Conservation (phyloP, 371 early-diverging fungal species). For the Chytridium lagenaria region DNA sequence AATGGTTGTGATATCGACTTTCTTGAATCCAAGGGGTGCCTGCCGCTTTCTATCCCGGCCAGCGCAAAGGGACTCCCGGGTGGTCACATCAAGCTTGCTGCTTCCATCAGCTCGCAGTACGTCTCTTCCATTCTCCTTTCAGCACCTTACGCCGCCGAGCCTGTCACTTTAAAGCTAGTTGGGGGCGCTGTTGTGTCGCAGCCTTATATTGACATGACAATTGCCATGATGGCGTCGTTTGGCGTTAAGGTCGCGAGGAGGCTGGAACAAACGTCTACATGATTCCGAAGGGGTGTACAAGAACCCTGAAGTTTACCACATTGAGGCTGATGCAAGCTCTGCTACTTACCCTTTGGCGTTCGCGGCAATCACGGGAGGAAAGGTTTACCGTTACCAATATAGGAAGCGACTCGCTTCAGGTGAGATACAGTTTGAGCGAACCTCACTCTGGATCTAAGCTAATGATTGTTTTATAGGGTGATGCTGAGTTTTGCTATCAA, state of each 20-base stretch:
- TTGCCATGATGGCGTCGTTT: slow-evolving; percentile 95
- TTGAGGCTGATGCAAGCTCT: slow-evolving; percentile 96
- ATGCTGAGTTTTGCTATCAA: slow-evolving; percentile 87
- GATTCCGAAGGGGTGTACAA: slow-evolving; percentile 77
- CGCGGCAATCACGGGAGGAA: slow-evolving; percentile 94
- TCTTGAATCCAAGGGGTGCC: slow-evolving; percentile 79
- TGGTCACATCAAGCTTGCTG: slow-evolving; percentile 87
- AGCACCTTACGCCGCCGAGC: slow-evolving; percentile 88
- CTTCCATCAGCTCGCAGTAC: slow-evolving; percentile 95
- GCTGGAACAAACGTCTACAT: slow-evolving; percentile 77
- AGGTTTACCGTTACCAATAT: slow-evolving; percentile 91
- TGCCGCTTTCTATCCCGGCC: slow-evolving; percentile 84
- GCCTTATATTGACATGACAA: slow-evolving; percentile 98
- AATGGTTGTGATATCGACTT: slow-evolving; percentile 84
- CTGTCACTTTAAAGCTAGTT: slow-evolving; percentile 81
- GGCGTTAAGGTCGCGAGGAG: slow-evolving; percentile 82
- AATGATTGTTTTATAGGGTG: slow-evolving; percentile 28
- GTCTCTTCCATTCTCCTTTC: slow-evolving; percentile 95
- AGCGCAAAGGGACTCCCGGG: slow-evolving; percentile 78
- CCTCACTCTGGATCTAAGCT: not conserved
- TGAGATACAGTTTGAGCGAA: no score
- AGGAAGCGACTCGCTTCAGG: slow-evolving; percentile 81
- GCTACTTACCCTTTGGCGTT: slow-evolving; percentile 97
- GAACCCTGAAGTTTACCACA: slow-evolving; percentile 84
- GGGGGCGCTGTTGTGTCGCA: slow-evolving; percentile 96